Conservation (phyloP, 805 yeast species). For the Candida railenensis region DNA sequence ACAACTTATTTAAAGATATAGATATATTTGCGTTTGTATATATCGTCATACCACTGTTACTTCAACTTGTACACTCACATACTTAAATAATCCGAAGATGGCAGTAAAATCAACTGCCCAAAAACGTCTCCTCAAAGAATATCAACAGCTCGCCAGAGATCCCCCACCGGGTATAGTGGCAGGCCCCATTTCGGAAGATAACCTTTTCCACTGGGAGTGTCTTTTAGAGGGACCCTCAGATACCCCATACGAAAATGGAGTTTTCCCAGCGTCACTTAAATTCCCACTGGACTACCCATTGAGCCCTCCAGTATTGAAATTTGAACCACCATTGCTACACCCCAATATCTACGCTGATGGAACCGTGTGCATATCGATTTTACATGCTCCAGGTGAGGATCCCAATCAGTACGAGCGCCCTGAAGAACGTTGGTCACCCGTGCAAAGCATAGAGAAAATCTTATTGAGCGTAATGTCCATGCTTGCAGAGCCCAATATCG, state of each 20-base stretch:
- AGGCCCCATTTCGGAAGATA: conserved; percentile 77
- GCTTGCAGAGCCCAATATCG: conserved; percentile 96
- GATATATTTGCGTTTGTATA: no score
- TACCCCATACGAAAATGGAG: conserved; percentile 83
- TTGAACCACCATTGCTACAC: conserved; percentile 81
- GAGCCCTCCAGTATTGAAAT: conserved; percentile 74
- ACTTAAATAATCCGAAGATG: conserved; percentile 15
- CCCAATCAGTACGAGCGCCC: conserved; percentile 95
- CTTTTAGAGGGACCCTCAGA: conserved; percentile 79
- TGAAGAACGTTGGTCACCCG: conserved; percentile 97
- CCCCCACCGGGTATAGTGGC: conserved; percentile 96
- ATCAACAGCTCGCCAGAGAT: conserved; percentile 79
- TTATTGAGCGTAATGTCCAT: conserved; percentile 88
- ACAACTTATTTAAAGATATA: no score
- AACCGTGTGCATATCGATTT: conserved; percentile 90
- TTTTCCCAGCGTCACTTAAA: conserved; percentile 71
- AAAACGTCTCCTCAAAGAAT: conserved; percentile 81
- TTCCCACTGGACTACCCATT: conserved; percentile 83
- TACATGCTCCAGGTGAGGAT: conserved; percentile 97
- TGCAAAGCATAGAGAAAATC: conserved; percentile 96
- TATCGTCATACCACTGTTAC: no score
- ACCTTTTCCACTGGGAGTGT: conserved; percentile 82
- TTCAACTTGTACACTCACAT: no score
- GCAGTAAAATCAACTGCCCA: conserved; percentile 64
- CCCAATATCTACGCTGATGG: conserved; percentile 96